Evolutionary conservation across 208 protist genomes (phyloP).

Genomic region (Leishmania gerbilli): DNA sequence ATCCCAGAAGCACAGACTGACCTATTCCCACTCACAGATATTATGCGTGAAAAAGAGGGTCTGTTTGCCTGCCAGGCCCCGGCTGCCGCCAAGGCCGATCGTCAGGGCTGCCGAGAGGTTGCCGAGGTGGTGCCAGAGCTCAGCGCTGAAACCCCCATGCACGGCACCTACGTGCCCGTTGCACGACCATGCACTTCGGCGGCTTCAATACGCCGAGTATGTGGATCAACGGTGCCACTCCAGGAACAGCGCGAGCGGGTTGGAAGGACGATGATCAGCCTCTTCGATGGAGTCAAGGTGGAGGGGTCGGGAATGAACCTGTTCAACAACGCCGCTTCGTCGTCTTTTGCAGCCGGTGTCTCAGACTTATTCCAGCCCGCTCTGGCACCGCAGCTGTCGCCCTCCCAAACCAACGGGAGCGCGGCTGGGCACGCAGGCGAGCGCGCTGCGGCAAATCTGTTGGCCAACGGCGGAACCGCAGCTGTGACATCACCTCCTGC

Average conservation of each 20-base stretch:
- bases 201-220: not conserved
- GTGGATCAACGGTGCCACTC: not conserved
- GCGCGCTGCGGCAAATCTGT: not conserved
- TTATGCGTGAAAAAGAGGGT: constrained; percentile 27
- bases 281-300: constrained; percentile 35
- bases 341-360: not conserved
- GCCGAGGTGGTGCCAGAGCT: not conserved
- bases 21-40: constrained; percentile 35
- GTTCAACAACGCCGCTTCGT: constrained; percentile 2
- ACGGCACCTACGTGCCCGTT: not conserved
- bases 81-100: not conserved
- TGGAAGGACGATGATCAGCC: constrained; percentile 40
- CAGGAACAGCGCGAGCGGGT: constrained; percentile 18
- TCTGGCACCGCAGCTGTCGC: not conserved
- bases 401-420: not conserved
- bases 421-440: not conserved
- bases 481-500: not conserved
- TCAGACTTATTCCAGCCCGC: not conserved
- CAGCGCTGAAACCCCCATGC: not conserved
- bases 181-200: constrained; percentile 24
- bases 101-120: not conserved
- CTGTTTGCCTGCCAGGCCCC: constrained; percentile 37
- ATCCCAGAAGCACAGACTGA: constrained; percentile 30
- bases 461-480: not conserved
- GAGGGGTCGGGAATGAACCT: constrained; percentile 20